Evolutionary conservation across 2,329 filamentous ascomycete genomes (phyloP).

Genomic region (Fusarium anthophilum): DNA sequence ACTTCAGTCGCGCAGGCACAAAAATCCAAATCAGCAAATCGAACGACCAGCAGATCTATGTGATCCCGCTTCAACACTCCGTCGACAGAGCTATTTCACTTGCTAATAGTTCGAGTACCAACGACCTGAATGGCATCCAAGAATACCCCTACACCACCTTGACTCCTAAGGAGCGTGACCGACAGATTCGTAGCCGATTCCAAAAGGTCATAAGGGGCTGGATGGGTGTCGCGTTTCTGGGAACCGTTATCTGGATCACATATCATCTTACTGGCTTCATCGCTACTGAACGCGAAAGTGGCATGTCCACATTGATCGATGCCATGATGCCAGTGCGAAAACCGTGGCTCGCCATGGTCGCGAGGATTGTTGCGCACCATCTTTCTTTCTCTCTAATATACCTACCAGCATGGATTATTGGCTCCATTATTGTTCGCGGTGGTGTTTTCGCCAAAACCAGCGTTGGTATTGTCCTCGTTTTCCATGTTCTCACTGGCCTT

Average conservation of each 20-base stretch:
- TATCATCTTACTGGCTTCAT: slow-evolving; percentile 90
- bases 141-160: slow-evolving; percentile 82
- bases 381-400: slow-evolving; percentile 84
- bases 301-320: slow-evolving; percentile 89
- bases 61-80: slow-evolving; percentile 81
- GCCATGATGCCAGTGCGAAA: slow-evolving; percentile 85
- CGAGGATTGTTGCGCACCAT: slow-evolving; percentile 82
- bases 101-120: slow-evolving; percentile 55
- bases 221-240: slow-evolving; percentile 80
- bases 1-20: slow-evolving; percentile 64
- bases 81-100: slow-evolving; percentile 77
- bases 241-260: slow-evolving; percentile 80
- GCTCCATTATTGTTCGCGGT: slow-evolving; percentile 69
- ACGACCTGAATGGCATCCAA: slow-evolving; percentile 52
- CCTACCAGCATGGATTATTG: slow-evolving; percentile 82
- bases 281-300: slow-evolving; percentile 84
- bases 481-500: slow-evolving; percentile 79
- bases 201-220: slow-evolving; percentile 78
- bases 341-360: slow-evolving; percentile 80
- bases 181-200: slow-evolving; percentile 73
- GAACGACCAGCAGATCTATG: slow-evolving; percentile 81
- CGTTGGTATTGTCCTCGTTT: slow-evolving; percentile 73
- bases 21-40: slow-evolving; percentile 71
- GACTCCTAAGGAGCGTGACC: slow-evolving; percentile 72
- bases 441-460: slow-evolving; percentile 74